These are phyloP conservation scores for Daphne laureola DNA, from an alignment of 441 rosid genomes.

Conservation along the genomic window DNA sequence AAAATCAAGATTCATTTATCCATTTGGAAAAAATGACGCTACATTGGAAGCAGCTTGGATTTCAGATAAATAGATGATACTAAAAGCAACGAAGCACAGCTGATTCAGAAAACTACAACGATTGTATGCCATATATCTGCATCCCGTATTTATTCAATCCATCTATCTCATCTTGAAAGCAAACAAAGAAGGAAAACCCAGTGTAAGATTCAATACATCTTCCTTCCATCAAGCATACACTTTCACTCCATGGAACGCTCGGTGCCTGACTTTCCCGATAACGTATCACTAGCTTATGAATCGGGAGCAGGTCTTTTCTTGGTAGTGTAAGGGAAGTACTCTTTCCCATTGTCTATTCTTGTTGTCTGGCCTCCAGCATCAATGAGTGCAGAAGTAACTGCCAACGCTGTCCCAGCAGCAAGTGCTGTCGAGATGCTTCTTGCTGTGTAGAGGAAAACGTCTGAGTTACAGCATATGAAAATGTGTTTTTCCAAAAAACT, in stretches of 20 bases:
- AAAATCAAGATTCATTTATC: too few relatives aligned
- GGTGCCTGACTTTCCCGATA: constrained; percentile 5
- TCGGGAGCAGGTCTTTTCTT: constrained; percentile 65
- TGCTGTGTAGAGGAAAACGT: constrained; percentile 33
- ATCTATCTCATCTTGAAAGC: constrained; percentile 11
- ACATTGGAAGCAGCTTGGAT: too few relatives aligned
- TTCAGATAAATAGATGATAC: too few relatives aligned
- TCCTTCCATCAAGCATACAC: constrained; percentile 19
- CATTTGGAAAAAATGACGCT: too few relatives aligned
- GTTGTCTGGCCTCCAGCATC: constrained; percentile 83
- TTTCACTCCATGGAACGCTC: constrained; percentile 15
- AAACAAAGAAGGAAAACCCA: constrained; percentile 8
- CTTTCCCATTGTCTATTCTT: constrained; percentile 71
- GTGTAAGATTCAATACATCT: constrained; percentile 27
- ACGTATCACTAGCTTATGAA: constrained; percentile 21
- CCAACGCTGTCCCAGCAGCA: constrained; percentile 77
- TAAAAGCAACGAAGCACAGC: background rate
- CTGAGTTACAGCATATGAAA: background rate
- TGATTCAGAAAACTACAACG: constrained; percentile 2
- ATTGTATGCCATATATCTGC: constrained; percentile 9
- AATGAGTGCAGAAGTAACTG: constrained; percentile 60
- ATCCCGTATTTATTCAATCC: constrained; percentile 24
- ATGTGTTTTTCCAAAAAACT: constrained; percentile 3
- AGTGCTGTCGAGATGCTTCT: constrained; percentile 69
- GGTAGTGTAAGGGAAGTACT: constrained; percentile 72